Percentiles rank a stretch among this genome's conserved stretches.
phyloP scores from a whole-genome alignment of 441 rosid species.

The Gossypium schwendimanii region DNA sequence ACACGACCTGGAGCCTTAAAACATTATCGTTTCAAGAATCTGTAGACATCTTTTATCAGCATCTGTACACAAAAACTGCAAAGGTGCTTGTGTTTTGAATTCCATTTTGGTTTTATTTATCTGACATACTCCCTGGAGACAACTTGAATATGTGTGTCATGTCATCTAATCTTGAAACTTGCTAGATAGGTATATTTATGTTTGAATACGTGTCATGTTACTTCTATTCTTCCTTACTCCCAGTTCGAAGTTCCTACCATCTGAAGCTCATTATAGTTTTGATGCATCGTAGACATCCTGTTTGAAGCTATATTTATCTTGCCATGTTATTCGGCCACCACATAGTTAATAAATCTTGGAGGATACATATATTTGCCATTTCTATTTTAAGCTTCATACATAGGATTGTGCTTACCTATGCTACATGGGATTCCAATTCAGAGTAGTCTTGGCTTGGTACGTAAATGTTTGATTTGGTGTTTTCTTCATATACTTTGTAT shows the following conservation, averaged over 20 bases:
- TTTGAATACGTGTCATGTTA: not conserved
- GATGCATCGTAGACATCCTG: not conserved
- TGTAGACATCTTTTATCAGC: not conserved
- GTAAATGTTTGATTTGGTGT: not conserved
- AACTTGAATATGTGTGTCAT: not conserved
- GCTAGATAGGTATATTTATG: not conserved
- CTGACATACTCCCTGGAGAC: not conserved
- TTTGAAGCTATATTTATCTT: not conserved
- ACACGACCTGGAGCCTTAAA: not conserved
- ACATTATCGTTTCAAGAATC: conserved; percentile 1
- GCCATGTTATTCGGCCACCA: not conserved
- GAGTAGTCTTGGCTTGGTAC: not conserved
- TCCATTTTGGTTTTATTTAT: not conserved
- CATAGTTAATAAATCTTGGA: not conserved
- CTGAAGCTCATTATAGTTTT: not conserved
- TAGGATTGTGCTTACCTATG: not conserved
- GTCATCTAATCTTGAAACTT: not conserved
- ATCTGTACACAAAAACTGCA: not conserved
- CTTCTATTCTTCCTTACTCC: not conserved
- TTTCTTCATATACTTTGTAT: not conserved
- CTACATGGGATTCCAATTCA: not conserved
- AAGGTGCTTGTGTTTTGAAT: conserved; percentile 5
- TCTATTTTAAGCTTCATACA: too few relatives aligned
- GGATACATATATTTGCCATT: not conserved
- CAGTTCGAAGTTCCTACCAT: not conserved